These are phyloP conservation scores for Coniochaeta prunicola DNA, from an alignment of 2,329 filamentous ascomycete genomes.

Conservation along the genomic window DNA sequence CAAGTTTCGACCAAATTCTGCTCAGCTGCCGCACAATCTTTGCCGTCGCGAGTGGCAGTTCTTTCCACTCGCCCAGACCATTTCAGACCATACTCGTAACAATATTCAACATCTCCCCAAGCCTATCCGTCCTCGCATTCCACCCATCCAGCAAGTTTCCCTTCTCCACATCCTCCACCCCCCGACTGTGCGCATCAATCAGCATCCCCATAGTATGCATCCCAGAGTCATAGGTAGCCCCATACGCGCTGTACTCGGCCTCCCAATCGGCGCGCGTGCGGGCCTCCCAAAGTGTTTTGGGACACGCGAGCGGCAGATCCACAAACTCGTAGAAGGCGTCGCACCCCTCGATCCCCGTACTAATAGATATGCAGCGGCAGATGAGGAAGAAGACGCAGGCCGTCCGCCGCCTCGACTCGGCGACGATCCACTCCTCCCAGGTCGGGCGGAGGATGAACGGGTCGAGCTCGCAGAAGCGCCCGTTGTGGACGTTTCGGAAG, in stretches of 20 bases:
- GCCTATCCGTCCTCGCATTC: neutral
- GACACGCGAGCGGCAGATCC: neutral
- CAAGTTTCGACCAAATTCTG: no score
- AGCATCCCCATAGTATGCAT: neutral
- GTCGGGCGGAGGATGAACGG: neutral
- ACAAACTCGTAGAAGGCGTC: neutral
- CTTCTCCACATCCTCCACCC: neutral
- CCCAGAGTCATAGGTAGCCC: neutral
- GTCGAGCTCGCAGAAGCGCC: neutral
- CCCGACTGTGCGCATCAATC: neutral
- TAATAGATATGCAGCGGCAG: slow-evolving; percentile 1
- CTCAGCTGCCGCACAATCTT: no score
- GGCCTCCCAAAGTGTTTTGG: neutral
- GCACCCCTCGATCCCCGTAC: neutral
- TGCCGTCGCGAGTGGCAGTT: neutral
- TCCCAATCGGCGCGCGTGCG: neutral
- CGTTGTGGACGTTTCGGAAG: neutral
- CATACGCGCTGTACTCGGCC: neutral
- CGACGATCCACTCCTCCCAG: slow-evolving; percentile 1
- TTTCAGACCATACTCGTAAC: neutral
- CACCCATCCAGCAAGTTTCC: neutral
- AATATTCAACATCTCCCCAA: neutral
- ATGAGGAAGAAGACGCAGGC: slow-evolving; percentile 1
- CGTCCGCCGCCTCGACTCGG: neutral
- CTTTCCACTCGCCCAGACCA: no score